A percentile compares a stretch with the other conserved stretches of the same genome.
Evolutionary conservation across 257 asterid genomes (phyloP).

Genomic region (Solanum lycopersicoides): DNA sequence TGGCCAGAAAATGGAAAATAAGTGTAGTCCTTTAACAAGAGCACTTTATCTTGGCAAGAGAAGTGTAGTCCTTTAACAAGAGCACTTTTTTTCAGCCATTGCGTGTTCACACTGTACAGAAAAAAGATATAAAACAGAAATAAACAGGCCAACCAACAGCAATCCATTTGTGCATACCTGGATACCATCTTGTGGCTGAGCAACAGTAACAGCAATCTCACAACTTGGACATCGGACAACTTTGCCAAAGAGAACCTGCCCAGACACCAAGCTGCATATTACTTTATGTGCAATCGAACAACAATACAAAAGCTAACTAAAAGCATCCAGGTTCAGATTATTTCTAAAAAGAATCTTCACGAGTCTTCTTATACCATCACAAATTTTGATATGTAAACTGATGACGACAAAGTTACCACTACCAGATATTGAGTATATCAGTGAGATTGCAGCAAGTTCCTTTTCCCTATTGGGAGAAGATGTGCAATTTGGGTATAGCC

Average conservation of each 20-base stretch:
- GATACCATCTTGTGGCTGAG: conserved; percentile 95
- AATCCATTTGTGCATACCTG: conserved; percentile 43
- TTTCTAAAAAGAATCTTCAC: background rate
- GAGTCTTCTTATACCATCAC: background rate
- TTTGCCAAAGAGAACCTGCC: conserved; percentile 91
- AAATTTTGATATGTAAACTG: background rate
- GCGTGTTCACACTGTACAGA: background rate
- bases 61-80: background rate
- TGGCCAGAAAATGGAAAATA: background rate
- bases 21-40: background rate
- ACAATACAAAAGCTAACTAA: background rate
- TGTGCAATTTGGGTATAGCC: background rate
- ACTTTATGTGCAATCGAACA: background rate
- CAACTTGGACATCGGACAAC: conserved; percentile 90
- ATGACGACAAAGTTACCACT: background rate
- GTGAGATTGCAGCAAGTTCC: background rate
- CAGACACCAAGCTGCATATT: background rate
- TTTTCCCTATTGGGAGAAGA: background rate
- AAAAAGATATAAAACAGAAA: background rate
- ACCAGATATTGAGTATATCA: background rate
- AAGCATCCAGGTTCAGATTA: background rate
- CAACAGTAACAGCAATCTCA: conserved; percentile 68
- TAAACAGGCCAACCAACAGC: background rate
- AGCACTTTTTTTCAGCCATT: background rate
- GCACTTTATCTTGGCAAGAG: background rate